phyloP scores from a whole-genome alignment of 495 filamentous ascomycete genomes.

The Penicillium goetzii region DNA sequence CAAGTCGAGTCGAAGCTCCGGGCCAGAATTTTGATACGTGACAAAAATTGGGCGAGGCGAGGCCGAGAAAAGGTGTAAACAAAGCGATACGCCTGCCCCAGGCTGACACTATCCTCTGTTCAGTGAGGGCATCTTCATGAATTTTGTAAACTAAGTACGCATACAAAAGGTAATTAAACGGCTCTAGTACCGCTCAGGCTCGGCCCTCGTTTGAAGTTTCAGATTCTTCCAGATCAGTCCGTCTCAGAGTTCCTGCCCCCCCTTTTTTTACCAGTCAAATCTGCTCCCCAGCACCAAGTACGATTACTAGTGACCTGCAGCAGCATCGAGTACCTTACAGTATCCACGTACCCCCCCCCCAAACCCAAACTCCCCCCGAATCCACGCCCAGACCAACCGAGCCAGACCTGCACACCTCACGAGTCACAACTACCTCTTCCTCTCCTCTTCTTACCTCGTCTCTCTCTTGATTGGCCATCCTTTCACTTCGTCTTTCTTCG shows the following conservation, averaged over 20 bases:
- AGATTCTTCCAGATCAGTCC: conserved; percentile 10
- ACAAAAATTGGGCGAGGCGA: neutral
- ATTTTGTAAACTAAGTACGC: neutral
- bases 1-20: conserved; percentile 1
- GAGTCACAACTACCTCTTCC: conserved; percentile 19
- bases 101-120: neutral
- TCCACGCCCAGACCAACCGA: conserved; percentile 28
- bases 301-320: no score
- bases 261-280: conserved; percentile 8
- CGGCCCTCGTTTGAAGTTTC: conserved; percentile 10
- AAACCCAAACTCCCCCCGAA: conserved; percentile 8
- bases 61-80: neutral
- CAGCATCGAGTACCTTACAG: neutral
- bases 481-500: conserved; percentile 16
- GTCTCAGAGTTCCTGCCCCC: conserved; percentile 3
- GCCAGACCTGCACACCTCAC: conserved; percentile 13
- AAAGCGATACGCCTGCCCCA: conserved; percentile 4
- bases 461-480: conserved; percentile 25
- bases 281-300: neutral
- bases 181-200: neutral
- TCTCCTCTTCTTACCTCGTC: conserved; percentile 15
- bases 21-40: neutral
- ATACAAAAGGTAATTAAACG: neutral
- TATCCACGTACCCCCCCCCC: conserved; percentile 4
- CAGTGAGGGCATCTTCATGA: neutral